Evolutionary conservation across 2,329 filamentous ascomycete species (phyloP).

Genomic region (Aspergillus spinulosporus): DNA sequence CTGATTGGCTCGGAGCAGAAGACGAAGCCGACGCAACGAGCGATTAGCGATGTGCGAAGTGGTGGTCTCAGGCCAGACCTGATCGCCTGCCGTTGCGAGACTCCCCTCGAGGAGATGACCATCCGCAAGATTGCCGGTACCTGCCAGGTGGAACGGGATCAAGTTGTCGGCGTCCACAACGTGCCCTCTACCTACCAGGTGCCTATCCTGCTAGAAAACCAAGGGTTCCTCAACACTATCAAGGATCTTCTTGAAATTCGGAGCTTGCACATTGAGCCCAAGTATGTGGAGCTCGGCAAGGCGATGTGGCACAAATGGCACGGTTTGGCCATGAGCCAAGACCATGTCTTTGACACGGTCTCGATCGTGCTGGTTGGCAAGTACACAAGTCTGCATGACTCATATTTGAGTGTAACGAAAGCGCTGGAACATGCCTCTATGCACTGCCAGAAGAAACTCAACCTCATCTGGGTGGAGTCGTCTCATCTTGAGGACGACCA

Average conservation of each 20-base stretch:
- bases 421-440: slow-evolving; percentile 89
- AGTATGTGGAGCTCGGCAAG: slow-evolving; percentile 62
- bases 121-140: slow-evolving; percentile 85
- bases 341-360: slow-evolving; percentile 67
- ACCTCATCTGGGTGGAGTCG: slow-evolving; percentile 81
- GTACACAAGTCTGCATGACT: slow-evolving; percentile 81
- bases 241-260: slow-evolving; percentile 66
- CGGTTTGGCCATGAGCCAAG: slow-evolving; percentile 65
- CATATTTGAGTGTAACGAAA: slow-evolving; percentile 82
- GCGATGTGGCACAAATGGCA: slow-evolving; percentile 78
- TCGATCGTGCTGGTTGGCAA: slow-evolving; percentile 89
- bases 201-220: slow-evolving; percentile 82
- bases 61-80: slow-evolving; percentile 73
- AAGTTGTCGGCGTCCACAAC: slow-evolving; percentile 84
- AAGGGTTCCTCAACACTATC: slow-evolving; percentile 71
- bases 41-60: slow-evolving; percentile 79
- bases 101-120: slow-evolving; percentile 69
- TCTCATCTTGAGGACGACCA: slow-evolving; percentile 74
- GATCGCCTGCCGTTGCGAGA: slow-evolving; percentile 91
- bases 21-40: slow-evolving; percentile 94
- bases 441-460: slow-evolving; percentile 76
- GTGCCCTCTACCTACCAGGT: slow-evolving; percentile 93
- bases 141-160: slow-evolving; percentile 81
- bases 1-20: slow-evolving; percentile 76
- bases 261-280: slow-evolving; percentile 52